Base-by-base conservation (phyloP, 2,329 filamentous ascomycete genomes). In the Emydomyces testavorans region DNA sequence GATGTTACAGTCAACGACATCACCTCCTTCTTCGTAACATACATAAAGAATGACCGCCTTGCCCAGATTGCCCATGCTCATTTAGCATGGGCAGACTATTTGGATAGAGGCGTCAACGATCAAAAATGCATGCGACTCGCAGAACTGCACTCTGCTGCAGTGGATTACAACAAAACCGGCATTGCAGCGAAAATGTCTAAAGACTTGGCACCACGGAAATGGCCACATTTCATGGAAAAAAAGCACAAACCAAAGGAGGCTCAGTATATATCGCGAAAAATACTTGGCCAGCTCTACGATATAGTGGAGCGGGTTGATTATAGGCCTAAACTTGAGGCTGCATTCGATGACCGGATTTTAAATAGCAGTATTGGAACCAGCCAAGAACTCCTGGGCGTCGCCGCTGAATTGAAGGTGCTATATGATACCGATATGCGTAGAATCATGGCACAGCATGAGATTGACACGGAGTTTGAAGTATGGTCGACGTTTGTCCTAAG, bases 131-230 rank as follows among this genome's bases (percentile, higher is more conserved):
- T 92, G 0, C 69, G 79, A 43, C 72, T 96, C 3, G 88, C 90
- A 2, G 70, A 75, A 6, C 69, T 96, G 2, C 92, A 98, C 62
- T 96, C 92, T 0, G 79, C 81, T 56, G 90, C 92, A 0, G 92
- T 98, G 0, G 92, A 98, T 62, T 98, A 92, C 60, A 81, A 85
- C 37, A 98, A 98, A 68, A 90, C 86, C 1, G 92, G 92, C 0
- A 74, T 82, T 7, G 77, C 84, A 0, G 90, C 89, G 0, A 67
- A 74, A 16, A 83, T 94, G 71, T 70, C 71, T 5, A 66, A 69
- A 32, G 68, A 73, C 0, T 68, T 92, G 3, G 69, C 71, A n/a
- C 80, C 84, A 0, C 69, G 57, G 4, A 67, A 57, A 46, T 94
- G 79, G 76, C 92, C 88, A 0, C 90, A 95, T 62, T 96, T 90